Base-by-base conservation (phyloP, 1,284 basidiomycete genomes). In the Hemileia vastatrix region DNA sequence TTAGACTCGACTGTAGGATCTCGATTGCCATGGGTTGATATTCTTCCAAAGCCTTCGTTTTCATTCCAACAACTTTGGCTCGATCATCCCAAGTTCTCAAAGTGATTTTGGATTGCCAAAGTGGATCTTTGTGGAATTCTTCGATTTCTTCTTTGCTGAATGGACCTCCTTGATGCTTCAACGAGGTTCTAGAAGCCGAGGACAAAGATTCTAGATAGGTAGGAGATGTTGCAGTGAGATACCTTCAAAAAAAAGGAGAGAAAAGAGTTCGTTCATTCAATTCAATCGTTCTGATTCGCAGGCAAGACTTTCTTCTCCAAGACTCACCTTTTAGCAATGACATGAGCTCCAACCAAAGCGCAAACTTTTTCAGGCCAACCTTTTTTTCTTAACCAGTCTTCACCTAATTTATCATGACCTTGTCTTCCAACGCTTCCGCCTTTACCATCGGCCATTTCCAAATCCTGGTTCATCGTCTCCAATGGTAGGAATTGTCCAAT, bases 401-500 rank as follows among this genome's bases (percentile, higher is more conserved):
- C 72, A 23, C 73, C 73, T 6, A 75, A 56, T 4, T 51, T 65
- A 53, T 74, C 73, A 61, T 75, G 73, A 5, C 67, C 67, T 49
- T 64, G 64, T 31, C 66, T 66, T 15, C 73, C 73, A 15, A 75
- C 64, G 18, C 48, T 59, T 19, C 50, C 51, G 5, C 70, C 71
- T n/a, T n/a, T n/a, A 4, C 65, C 54, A 49, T 58, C 56, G 40
- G 63, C 65, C 67, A 72, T 64, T 6, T 65, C 67, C n/a, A n/a
- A n/a, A n/a, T n/a, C n/a, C n/a, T n/a, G n/a, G n/a, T n/a, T n/a
- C n/a, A n/a, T n/a, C n/a, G n/a, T n/a, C 54, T 69, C 53, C n/a
- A 68, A 61, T 11, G 73, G 72, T 9, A 76, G 47, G 59, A 75
- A 75, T 54, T 74, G 73, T 6, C 74, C 74, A 27, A 76, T 65